phyloP scores from a whole-genome alignment of 306 rosid genomes.

The Coriaria nepalensis region DNA sequence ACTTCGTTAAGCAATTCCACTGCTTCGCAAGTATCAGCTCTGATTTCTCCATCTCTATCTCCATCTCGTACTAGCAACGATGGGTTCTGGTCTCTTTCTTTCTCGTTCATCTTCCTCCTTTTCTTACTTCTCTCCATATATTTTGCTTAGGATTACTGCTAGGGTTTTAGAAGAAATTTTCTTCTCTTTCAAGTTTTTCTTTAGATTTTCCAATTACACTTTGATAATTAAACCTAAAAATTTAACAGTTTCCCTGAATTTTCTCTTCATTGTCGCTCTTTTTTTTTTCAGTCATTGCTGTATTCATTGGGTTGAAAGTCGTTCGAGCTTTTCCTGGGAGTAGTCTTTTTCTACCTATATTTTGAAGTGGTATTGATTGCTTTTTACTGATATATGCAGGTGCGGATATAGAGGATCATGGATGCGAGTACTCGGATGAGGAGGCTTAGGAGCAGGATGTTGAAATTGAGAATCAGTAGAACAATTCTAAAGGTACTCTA shows the following conservation, averaged over 20 bases:
- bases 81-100: slow-evolving; percentile 14
- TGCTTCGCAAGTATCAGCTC: too few relatives aligned
- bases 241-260: too few relatives aligned
- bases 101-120: neutral
- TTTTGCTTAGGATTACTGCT: neutral
- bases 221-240: too few relatives aligned
- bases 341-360: neutral
- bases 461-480: slow-evolving; percentile 95
- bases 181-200: too few relatives aligned
- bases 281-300: too few relatives aligned
- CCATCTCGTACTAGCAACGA: neutral
- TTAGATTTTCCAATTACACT: too few relatives aligned
- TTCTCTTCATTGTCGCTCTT: too few relatives aligned
- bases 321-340: neutral
- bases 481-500: slow-evolving; percentile 69
- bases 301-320: too few relatives aligned
- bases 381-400: slow-evolving; percentile 22
- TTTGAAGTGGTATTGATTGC: too few relatives aligned
- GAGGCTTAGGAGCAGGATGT: slow-evolving; percentile 98
- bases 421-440: slow-evolving; percentile 93
- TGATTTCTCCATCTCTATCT: too few relatives aligned
- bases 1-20: too few relatives aligned
- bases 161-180: slow-evolving; percentile 5
- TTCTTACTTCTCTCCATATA: neutral
- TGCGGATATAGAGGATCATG: slow-evolving; percentile 98